Evolutionary conservation across 2,329 filamentous ascomycete species (phyloP).

Genomic region (Colletotrichum sp.): DNA sequence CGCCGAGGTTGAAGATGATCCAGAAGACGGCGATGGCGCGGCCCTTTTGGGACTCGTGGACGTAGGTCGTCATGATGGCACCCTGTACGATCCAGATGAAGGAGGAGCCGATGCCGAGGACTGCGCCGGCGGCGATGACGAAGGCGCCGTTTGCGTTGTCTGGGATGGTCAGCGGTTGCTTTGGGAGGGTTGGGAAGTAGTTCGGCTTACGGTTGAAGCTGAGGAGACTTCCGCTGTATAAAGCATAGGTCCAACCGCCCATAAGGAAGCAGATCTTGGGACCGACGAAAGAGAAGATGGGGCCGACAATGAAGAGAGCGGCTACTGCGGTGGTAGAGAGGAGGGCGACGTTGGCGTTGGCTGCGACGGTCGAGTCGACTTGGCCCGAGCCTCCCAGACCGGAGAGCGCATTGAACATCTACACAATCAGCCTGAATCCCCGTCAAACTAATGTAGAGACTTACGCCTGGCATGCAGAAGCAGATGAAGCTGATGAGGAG

Average conservation of each 20-base stretch:
- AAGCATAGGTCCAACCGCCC: conserved; percentile 49
- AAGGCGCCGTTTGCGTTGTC: conserved; percentile 42
- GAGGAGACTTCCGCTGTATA: conserved; percentile 49
- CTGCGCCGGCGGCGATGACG: conserved; percentile 47
- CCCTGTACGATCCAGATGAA: conserved; percentile 53
- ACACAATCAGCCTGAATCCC: background rate
- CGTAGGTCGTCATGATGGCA: conserved; percentile 53
- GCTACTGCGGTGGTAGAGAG: conserved; percentile 46
- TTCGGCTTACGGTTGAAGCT: conserved; percentile 40
- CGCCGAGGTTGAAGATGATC: conserved; percentile 51
- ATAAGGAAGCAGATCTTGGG: conserved; percentile 46
- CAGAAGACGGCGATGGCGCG: conserved; percentile 47
- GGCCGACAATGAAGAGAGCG: conserved; percentile 47
- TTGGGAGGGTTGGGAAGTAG: conserved; percentile 15
- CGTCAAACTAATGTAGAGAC: conserved; percentile 19
- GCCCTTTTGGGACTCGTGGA: conserved; percentile 44
- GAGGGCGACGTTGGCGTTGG: conserved; percentile 49
- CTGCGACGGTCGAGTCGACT: conserved; percentile 47
- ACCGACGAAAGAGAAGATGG: conserved; percentile 46
- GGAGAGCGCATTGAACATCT: conserved; percentile 54
- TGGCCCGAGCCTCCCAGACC: conserved; percentile 51
- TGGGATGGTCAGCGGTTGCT: conserved; percentile 43
- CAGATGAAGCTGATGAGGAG: conserved; percentile 53
- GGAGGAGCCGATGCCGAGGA: conserved; percentile 49
- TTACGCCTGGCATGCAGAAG: conserved; percentile 50